These are phyloP conservation scores for Orobanche coerulescens DNA, from an alignment of 257 asterid species.

Conservation along the genomic window DNA sequence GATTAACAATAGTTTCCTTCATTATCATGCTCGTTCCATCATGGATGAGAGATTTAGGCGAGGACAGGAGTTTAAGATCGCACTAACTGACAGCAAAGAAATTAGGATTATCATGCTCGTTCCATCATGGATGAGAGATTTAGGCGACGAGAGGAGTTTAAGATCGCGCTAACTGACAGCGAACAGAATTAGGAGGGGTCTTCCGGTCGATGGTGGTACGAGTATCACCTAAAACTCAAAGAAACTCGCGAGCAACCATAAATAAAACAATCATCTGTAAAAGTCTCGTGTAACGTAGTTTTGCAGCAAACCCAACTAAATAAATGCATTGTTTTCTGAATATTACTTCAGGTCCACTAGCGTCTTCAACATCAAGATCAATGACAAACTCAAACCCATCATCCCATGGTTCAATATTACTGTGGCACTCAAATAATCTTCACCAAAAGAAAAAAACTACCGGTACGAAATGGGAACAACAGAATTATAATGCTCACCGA, in stretches of 20 bases:
- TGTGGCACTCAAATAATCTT: neutral
- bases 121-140: no score
- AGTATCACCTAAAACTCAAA: no score
- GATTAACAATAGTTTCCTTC: no score
- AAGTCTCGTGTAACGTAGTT: neutral
- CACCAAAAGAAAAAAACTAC: conserved; percentile 19
- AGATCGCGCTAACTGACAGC: no score
- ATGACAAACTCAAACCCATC: conserved; percentile 1
- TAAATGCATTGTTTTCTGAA: neutral
- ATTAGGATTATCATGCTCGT: no score
- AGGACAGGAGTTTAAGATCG: no score
- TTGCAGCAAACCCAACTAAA: neutral
- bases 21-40: no score
- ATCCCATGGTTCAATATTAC: neutral
- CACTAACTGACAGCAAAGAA: no score
- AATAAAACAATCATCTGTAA: neutral
- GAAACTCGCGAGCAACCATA: neutral
- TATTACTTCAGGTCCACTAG: neutral
- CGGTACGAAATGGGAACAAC: conserved; percentile 42
- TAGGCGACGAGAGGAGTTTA: no score
- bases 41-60: no score
- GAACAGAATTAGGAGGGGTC: no score
- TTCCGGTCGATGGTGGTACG: no score
- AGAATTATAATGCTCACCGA: conserved; percentile 96
- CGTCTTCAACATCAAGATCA: neutral